These are phyloP conservation scores for Acanthamoeba lugdunensis DNA, from an alignment of 208 protist genomes.

Conservation along the genomic window DNA sequence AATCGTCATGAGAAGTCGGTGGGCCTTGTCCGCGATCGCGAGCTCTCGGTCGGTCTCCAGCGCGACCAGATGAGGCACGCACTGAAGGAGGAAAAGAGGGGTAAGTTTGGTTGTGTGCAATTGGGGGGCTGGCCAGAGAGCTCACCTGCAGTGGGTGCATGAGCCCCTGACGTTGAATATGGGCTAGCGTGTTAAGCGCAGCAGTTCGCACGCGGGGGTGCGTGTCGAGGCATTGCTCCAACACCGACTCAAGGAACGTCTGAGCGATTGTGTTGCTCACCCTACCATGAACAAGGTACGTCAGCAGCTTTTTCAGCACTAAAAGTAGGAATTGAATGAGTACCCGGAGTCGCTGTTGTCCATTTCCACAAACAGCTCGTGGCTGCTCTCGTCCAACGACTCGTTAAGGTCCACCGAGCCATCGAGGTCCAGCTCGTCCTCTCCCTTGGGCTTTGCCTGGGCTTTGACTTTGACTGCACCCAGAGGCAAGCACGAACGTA, in stretches of 20 bases:
- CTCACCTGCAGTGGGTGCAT: slow-evolving; percentile 65
- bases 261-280: slow-evolving; percentile 59
- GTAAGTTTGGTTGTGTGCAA: not conserved
- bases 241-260: slow-evolving; percentile 8
- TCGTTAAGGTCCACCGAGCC: slow-evolving; percentile 17
- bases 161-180: slow-evolving; percentile 66
- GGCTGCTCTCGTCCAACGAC: slow-evolving; percentile 28
- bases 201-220: not conserved
- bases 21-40: slow-evolving; percentile 34
- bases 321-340: not conserved
- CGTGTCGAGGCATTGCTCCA: slow-evolving; percentile 53
- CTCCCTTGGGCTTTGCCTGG: not conserved
- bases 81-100: not conserved
- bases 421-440: not conserved
- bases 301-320: not conserved
- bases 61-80: slow-evolving; percentile 63
- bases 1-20: slow-evolving; percentile 35
- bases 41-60: slow-evolving; percentile 57
- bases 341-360: slow-evolving; percentile 72
- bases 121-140: not conserved
- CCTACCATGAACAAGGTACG: not conserved
- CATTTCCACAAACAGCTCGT: slow-evolving; percentile 75
- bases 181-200: slow-evolving; percentile 39
- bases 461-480: not conserved
- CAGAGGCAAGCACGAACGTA: not conserved